Evolutionary conservation across 1,284 basidiomycete species (phyloP), one percentile per base, ranked within the genome.

Genomic region (Ganoderma multipileum): DNA sequence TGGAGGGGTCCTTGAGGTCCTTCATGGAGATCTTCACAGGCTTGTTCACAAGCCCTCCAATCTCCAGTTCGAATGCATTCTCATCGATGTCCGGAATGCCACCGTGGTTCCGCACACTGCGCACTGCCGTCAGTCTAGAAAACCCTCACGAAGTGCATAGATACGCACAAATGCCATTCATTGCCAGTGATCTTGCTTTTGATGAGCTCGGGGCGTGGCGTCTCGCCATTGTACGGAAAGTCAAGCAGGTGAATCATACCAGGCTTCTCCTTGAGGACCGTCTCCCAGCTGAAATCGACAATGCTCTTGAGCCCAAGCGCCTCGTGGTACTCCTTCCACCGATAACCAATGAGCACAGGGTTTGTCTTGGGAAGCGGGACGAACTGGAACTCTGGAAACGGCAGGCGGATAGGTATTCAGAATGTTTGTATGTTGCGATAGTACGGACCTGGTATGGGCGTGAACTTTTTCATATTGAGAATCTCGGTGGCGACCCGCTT

Each of bases 291-390:
- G 72, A 82, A 81, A 70, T 86, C 83, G 64, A 86, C 83, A 66
- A 87, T 82, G 33, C 74, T 75, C 69, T 80, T 77, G 41, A 87
- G 78, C 12, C 86, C 87, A 61, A 88, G 80, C 0, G 81, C 84
- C 63, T 83, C 81, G 71, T 88, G 86, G 68, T 88, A 87, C 71
- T 86, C 83, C 71, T 86, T 87, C 85, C 86, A 88, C 28, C 87
- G 83, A 70, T 84, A 75, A 9, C 86, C 86, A 61, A 85, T 79
- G 18, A 88, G 78, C 60, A 87, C 78, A 0, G 86, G 86, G 68
- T 87, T 88, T n/a, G 84, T 86, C 38, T 82, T 78, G 1, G 85
- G 86, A 8, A 87, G 79, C 2, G 85, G 85, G 8, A 79, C 82
- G 38, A 84, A 80, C 73, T 87, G 86, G 70, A 87, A 87, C 68